These are phyloP conservation scores for Coemansia sp. DNA, from an alignment of 192 early-diverging fungal species.

Conservation along the genomic window DNA sequence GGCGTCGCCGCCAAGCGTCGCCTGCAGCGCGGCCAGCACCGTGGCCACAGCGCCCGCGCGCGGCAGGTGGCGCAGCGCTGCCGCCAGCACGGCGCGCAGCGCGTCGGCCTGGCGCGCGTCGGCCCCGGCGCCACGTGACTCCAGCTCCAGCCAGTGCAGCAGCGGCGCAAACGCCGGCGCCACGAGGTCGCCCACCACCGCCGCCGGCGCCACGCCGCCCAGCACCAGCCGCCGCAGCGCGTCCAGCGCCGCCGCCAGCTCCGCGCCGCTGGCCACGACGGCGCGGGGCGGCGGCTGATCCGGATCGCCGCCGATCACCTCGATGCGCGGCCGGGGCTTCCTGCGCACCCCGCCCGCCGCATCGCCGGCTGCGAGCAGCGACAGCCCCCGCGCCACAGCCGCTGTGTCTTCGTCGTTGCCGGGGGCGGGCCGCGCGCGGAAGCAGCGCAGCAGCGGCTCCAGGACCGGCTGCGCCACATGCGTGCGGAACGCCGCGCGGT, in stretches of 20 bases:
- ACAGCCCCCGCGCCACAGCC: not conserved
- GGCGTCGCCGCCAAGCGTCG: slow-evolving; percentile 13
- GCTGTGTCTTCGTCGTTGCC: not conserved
- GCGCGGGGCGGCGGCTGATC: not conserved
- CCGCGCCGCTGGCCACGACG: slow-evolving; percentile 37
- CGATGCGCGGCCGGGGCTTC: slow-evolving; percentile 13
- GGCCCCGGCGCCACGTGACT: too few relatives aligned
- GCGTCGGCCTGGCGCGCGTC: slow-evolving; percentile 28
- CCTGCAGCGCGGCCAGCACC: slow-evolving; percentile 27
- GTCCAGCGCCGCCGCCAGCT: slow-evolving; percentile 44
- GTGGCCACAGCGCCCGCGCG: slow-evolving; percentile 9
- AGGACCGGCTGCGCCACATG: slow-evolving; percentile 52
- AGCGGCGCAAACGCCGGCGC: slow-evolving; percentile 51
- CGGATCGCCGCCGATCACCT: slow-evolving; percentile 3
- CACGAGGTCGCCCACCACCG: slow-evolving; percentile 56
- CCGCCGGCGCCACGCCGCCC: slow-evolving; percentile 56
- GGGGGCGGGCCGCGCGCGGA: not conserved
- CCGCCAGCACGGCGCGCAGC: slow-evolving; percentile 33
- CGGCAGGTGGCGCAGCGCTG: slow-evolving; percentile 21
- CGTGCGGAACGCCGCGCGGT: slow-evolving; percentile 6
- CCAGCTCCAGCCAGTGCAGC: slow-evolving; percentile 57
- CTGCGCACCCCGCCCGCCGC: not conserved
- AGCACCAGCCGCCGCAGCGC: slow-evolving; percentile 56
- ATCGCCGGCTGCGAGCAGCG: not conserved
- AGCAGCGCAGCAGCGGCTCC: slow-evolving; percentile 40